These are phyloP conservation scores for Bothriochloa decipiens DNA, from an alignment of 176 grass and related monocot genomes.

Conservation along the genomic window DNA sequence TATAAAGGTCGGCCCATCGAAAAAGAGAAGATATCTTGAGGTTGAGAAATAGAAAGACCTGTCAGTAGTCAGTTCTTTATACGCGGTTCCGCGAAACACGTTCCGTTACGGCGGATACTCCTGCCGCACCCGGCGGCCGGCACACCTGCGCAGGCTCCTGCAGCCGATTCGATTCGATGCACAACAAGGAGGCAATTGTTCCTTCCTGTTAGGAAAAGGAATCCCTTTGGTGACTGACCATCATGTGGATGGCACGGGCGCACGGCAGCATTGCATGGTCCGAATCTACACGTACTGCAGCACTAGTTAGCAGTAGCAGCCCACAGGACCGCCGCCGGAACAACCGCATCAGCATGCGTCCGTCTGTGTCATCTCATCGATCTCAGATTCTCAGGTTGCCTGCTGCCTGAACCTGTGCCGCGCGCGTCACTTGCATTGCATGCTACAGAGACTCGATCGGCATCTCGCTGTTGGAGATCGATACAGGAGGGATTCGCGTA, in stretches of 20 bases:
- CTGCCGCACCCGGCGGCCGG: not conserved
- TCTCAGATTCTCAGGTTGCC: not conserved
- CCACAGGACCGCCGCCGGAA: not conserved
- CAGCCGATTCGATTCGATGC: not conserved
- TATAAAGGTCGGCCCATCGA: not conserved
- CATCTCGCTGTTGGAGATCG: too few relatives aligned
- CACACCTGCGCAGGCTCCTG: not conserved
- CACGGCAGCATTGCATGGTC: not conserved
- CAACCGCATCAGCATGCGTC: not conserved
- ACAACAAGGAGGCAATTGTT: not conserved
- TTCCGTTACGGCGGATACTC: not conserved
- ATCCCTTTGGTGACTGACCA: not conserved
- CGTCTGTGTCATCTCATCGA: not conserved
- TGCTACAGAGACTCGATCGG: too few relatives aligned
- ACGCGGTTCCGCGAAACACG: not conserved
- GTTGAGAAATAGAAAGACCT: not conserved
- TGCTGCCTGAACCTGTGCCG: not conserved
- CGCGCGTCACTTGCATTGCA: too few relatives aligned
- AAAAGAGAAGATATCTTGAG: not conserved
- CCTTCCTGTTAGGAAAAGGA: not conserved
- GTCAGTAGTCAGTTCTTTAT: not conserved
- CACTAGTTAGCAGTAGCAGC: not conserved
- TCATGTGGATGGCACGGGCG: not conserved
- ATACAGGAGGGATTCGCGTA: too few relatives aligned
- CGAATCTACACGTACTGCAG: not conserved